Percentiles rank a stretch among this genome's conserved stretches.
Conservation (phyloP, 805 yeast species). For the Metschnikowia lachancei region DNA sequence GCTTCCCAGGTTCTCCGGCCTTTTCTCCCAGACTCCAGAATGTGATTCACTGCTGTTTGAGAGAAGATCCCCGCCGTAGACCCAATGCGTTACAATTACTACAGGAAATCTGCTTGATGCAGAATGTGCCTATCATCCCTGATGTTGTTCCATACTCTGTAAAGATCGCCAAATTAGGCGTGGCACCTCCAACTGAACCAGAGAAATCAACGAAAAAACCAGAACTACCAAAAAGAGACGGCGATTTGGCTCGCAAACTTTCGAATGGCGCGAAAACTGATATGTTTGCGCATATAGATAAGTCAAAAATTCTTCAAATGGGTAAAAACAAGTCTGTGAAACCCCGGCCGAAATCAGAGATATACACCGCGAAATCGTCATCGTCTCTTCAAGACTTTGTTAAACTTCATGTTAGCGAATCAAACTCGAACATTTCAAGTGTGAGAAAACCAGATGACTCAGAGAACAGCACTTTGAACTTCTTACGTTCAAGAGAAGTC, state of each 20-base stretch:
- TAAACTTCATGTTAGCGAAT: conserved; percentile 30
- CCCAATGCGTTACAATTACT: conserved; percentile 72
- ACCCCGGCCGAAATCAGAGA: conserved; percentile 18
- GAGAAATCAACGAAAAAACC: conserved; percentile 1
- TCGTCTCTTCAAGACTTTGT: conserved; percentile 30
- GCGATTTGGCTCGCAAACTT: neutral
- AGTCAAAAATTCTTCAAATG: conserved; percentile 29
- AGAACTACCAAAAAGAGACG: conserved; percentile 2
- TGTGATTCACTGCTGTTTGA: conserved; percentile 57
- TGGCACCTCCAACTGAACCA: neutral
- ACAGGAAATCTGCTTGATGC: conserved; percentile 64
- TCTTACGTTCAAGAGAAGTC: conserved; percentile 34
- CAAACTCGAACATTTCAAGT: conserved; percentile 21
- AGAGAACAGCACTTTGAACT: conserved; percentile 32
- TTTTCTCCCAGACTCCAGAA: conserved; percentile 64
- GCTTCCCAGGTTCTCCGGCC: conserved; percentile 38
- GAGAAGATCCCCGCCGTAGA: conserved; percentile 65
- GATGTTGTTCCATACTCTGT: conserved; percentile 42
- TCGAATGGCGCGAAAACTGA: conserved; percentile 22
- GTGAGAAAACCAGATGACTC: conserved; percentile 22
- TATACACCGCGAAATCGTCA: conserved; percentile 11
- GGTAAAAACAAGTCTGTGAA: neutral
- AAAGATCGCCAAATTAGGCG: conserved; percentile 10
- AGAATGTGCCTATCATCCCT: conserved; percentile 43
- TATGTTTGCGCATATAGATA: conserved; percentile 45